phyloP scores from a whole-genome alignment of 139 green algal species.

The Auxenochlorella pyrenoidosa region DNA sequence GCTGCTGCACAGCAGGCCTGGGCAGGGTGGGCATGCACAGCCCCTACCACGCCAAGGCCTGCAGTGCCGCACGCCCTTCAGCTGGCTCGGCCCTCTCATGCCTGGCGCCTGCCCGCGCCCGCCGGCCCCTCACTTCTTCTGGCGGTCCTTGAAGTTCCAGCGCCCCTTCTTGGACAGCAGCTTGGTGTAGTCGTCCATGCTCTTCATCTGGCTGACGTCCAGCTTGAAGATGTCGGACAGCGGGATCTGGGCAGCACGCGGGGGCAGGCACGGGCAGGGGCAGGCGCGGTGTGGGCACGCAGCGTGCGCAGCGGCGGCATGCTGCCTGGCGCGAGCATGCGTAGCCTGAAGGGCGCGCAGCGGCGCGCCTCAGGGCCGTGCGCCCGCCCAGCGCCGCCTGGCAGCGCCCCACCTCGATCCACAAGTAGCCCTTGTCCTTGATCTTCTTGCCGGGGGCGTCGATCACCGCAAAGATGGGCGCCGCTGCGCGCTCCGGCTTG shows the following conservation, averaged over 20 bases:
- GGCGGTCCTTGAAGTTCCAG: constrained; percentile 57
- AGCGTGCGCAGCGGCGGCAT: too few species aligned
- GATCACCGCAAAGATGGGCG: constrained; percentile 49
- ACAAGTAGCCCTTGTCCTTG: constrained; percentile 47
- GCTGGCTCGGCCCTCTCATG: too few species aligned
- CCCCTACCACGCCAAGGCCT: neutral
- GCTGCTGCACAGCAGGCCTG: too few species aligned
- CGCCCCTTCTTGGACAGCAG: constrained; percentile 44
- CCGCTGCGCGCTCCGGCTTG: constrained; percentile 34
- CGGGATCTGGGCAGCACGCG: constrained; percentile 3
- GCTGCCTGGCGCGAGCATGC: too few species aligned
- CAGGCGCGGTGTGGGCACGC: too few species aligned
- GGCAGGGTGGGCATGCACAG: too few species aligned
- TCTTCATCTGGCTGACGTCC: constrained; percentile 45
- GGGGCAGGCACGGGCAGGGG: too few species aligned
- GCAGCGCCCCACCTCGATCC: constrained; percentile 9
- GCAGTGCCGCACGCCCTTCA: neutral
- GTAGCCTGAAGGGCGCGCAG: neutral
- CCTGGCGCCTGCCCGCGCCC: neutral
- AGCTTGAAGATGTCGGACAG: constrained; percentile 53
- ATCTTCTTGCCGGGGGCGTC: constrained; percentile 32
- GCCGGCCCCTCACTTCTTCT: constrained; percentile 45
- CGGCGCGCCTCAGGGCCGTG: too few species aligned
- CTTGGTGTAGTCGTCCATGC: constrained; percentile 50
- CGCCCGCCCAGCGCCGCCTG: too few species aligned